Conservation (phyloP, 1,284 basidiomycete genomes). For the Tilletia setariae region DNA sequence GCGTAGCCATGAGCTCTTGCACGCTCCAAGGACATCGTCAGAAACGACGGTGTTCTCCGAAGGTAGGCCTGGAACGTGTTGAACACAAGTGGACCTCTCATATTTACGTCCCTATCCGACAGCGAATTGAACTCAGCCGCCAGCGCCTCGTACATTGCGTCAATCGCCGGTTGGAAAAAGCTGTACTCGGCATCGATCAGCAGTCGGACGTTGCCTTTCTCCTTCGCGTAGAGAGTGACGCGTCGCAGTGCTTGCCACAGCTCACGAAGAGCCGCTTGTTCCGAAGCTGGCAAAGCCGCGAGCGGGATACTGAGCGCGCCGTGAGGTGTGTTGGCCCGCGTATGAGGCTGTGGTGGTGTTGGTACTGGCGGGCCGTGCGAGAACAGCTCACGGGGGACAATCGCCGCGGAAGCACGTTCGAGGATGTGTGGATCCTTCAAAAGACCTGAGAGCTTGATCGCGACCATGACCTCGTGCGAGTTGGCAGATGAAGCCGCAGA, state of each 20-base stretch:
- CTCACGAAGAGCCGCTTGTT: conserved; percentile 35
- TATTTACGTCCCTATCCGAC: conserved; percentile 1
- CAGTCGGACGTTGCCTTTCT: conserved; percentile 38
- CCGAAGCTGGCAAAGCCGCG: conserved; percentile 31
- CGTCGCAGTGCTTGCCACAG: conserved; percentile 39
- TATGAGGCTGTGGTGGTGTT: conserved; percentile 32
- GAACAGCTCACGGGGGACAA: conserved; percentile 43
- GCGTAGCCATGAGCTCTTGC: conserved; percentile 70
- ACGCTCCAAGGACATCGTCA: conserved; percentile 67
- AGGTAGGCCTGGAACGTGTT: conserved; percentile 48
- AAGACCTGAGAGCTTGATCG: conserved; percentile 47
- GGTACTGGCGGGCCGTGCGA: conserved; percentile 34
- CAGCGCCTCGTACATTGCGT: conserved; percentile 45
- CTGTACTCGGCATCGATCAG: conserved; percentile 46
- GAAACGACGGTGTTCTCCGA: conserved; percentile 66
- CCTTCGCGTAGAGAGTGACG: conserved; percentile 31
- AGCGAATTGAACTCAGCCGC: conserved; percentile 42
- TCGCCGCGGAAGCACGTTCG: conserved; percentile 39
- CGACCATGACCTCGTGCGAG: conserved; percentile 23
- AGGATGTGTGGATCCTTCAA: conserved; percentile 38
- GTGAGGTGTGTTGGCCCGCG: conserved; percentile 31
- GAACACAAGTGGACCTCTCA: conserved; percentile 38
- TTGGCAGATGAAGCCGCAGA: neutral
- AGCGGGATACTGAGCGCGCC: conserved; percentile 40
- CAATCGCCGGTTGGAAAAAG: conserved; percentile 48